Conservation (phyloP, 1,139 yeast species). For the Pneumocystis sp. region DNA sequence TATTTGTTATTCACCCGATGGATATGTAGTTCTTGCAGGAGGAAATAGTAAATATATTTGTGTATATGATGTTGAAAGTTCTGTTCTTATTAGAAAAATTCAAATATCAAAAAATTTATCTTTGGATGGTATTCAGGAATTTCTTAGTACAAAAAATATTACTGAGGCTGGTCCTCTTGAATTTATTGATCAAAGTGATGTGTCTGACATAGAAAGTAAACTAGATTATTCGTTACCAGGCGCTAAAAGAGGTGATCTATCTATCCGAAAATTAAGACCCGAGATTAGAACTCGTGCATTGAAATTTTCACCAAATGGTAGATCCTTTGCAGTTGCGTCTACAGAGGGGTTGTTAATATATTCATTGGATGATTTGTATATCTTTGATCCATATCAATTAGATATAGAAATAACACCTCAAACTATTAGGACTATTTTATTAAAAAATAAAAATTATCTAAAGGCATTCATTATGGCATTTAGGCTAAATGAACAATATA, state of each 20-base stretch:
- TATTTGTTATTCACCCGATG: conserved; percentile 78
- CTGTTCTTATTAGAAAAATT: conserved; percentile 68
- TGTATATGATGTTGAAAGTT: conserved; percentile 75
- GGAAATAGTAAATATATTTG: conserved; percentile 88
- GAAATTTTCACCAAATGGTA: conserved; percentile 77
- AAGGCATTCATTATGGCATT: conserved; percentile 85
- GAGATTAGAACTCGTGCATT: conserved; percentile 66
- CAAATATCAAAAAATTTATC: conserved; percentile 80
- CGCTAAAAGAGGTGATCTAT: conserved; percentile 74
- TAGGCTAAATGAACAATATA: conserved; percentile 66
- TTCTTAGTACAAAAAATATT: conserved; percentile 63
- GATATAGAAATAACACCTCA: conserved; percentile 87
- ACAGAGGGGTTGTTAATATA: conserved; percentile 83
- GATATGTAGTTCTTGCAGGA: conserved; percentile 72
- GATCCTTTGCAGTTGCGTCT: conserved; percentile 86
- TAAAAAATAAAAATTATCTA: conserved; percentile 51
- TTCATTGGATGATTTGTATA: conserved; percentile 57
- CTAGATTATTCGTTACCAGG: conserved; percentile 72
- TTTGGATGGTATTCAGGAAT: conserved; percentile 72
- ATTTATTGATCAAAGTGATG: conserved; percentile 68
- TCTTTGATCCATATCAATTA: conserved; percentile 89
- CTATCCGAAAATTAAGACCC: conserved; percentile 61
- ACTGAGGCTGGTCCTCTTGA: conserved; percentile 83
- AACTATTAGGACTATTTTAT: conserved; percentile 45
- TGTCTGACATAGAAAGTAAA: conserved; percentile 73